A percentile compares a stretch with the other conserved stretches of the same genome.
phyloP scores from a whole-genome alignment of 2,329 filamentous ascomycete genomes.

The Cercospora sp. region DNA sequence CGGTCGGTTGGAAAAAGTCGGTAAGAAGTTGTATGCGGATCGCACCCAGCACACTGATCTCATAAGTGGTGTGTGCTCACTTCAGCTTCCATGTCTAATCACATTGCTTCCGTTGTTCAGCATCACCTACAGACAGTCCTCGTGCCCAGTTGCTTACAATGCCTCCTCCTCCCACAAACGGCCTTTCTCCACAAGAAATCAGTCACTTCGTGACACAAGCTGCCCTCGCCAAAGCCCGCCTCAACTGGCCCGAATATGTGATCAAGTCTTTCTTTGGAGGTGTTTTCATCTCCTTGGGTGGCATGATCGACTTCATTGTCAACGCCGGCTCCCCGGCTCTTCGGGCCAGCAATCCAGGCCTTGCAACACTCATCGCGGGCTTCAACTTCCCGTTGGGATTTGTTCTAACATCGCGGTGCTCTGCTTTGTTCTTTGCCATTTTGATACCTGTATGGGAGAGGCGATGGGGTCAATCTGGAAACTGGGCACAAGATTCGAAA shows the following conservation, averaged over 20 bases:
- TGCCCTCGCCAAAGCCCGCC: slow-evolving; percentile 3
- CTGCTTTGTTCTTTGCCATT: neutral
- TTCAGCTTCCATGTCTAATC: neutral
- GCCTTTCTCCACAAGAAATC: slow-evolving; percentile 7
- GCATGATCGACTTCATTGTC: slow-evolving; percentile 1
- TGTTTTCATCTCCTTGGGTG: neutral
- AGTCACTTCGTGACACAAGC: neutral
- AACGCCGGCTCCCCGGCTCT: neutral
- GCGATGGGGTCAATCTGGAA: neutral
- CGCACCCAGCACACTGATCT: neutral
- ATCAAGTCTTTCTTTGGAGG: slow-evolving; percentile 6
- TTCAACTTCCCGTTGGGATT: slow-evolving; percentile 3
- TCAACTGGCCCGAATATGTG: slow-evolving; percentile 3
- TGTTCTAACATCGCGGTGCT: neutral
- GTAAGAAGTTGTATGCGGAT: neutral
- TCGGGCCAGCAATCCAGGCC: neutral
- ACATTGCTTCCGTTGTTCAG: neutral
- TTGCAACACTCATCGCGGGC: slow-evolving; percentile 1
- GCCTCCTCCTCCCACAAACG: slow-evolving; percentile 2
- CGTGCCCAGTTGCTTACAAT: neutral
- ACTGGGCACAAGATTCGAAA: neutral
- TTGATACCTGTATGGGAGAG: neutral
- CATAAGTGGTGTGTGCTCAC: neutral
- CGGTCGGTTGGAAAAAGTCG: neutral
- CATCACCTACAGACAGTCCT: neutral